Evolutionary conservation across 208 protist genomes (phyloP).

Genomic region (Crithidia acanthocephali): DNA sequence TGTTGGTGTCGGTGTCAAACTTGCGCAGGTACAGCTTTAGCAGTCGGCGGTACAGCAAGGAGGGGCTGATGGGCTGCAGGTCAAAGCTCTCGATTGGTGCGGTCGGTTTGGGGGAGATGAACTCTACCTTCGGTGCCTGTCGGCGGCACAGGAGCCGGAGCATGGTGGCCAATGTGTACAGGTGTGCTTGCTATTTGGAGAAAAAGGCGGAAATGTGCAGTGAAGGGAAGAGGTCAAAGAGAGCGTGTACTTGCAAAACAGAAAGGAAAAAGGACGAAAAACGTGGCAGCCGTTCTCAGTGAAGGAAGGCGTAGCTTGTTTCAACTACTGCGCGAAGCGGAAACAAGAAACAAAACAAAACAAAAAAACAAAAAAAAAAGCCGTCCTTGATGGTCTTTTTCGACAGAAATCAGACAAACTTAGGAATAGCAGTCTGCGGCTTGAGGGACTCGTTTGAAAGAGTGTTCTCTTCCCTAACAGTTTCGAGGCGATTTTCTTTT

Average conservation of each 20-base stretch:
- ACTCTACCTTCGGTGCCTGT: constrained; percentile 58
- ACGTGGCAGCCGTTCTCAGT: too few species aligned
- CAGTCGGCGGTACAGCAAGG: constrained; percentile 76
- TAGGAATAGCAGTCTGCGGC: too few species aligned
- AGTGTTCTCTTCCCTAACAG: too few species aligned
- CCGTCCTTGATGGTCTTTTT: too few species aligned
- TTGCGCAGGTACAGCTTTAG: constrained; percentile 88
- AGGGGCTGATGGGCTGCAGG: constrained; percentile 57
- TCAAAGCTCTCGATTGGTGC: constrained; percentile 52
- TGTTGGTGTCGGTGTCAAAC: constrained; percentile 87
- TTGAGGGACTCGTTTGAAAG: too few species aligned
- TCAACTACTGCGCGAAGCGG: too few species aligned
- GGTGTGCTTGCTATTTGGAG: background rate
- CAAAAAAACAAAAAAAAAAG: too few species aligned
- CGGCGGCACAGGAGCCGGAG: constrained; percentile 29
- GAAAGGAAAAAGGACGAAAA: background rate
- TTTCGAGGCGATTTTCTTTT: too few species aligned
- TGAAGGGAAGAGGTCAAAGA: background rate
- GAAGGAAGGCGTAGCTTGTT: too few species aligned
- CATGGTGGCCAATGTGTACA: background rate
- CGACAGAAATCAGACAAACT: too few species aligned
- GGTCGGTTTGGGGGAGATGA: constrained; percentile 75
- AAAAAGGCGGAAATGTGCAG: background rate
- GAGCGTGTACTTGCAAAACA: background rate
- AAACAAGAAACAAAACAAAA: too few species aligned